Base-by-base conservation (phyloP, 1,139 yeast species). In the Geotrichum phurueaensis region DNA sequence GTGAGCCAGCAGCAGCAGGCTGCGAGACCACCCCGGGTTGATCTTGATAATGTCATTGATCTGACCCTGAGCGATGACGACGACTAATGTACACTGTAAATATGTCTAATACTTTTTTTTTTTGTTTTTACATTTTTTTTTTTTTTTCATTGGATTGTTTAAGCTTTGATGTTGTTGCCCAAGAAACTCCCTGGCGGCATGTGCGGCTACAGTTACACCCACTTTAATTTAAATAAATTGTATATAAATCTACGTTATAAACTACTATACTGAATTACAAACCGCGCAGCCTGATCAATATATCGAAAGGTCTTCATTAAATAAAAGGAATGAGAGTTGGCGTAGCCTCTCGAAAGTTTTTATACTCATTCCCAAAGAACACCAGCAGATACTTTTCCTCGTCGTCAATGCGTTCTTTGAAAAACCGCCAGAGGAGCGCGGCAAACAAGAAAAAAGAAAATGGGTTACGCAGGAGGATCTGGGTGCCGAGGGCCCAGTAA, bases 401-500 rank as follows among this genome's bases (percentile, higher is more conserved):
- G 58, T 74, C 68, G 23, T 64, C 70, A 50, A 94, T 89, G 59
- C 99, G 78, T 27, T 75, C 73, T 15, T 73, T 74, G 76, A 94
- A 94, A 70, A 94, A 94, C 45, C 73, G 70, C 83, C 86, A 84
- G 20, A 94, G 76, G 0, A 81, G 78, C 13, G 75, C 65, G 1
- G 76, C 66, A 65, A 84, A 86, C 0, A 81, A 77, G 0, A 78
- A 60, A 3, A 79, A 66, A 0, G 87, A 78, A 0, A 86, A 59
- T 1, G 87, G 85, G 72, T 91, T 94, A 56, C 84, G 76, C 62
- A 92, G 73, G 65, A 86, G 69, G 58, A 92, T 50, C 71, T 94
- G 96, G 1, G 91, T 79, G 0, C 98, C 98, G 3, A 92, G 68
- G 31, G 95, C 94, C 97, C 98, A 95, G 83, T 90, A 85, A 70